phyloP scores from a whole-genome alignment of 805 yeast species.

The Yamadazyma sp. region DNA sequence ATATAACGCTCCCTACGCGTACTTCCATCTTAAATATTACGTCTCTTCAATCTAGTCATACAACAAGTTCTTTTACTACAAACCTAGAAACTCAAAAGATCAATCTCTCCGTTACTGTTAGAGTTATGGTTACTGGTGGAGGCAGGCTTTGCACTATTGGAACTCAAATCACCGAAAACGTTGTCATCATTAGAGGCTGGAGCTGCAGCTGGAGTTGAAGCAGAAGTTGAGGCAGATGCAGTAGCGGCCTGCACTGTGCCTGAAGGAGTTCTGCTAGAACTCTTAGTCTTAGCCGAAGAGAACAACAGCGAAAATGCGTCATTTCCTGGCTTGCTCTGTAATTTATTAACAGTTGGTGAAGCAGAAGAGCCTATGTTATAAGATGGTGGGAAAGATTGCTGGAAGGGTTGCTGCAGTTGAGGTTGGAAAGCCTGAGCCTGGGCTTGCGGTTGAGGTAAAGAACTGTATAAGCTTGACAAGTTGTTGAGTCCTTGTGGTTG shows the following conservation, averaged over 20 bases:
- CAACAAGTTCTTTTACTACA: neutral
- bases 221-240: neutral
- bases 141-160: conserved; percentile 16
- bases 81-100: conserved; percentile 44
- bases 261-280: conserved; percentile 20
- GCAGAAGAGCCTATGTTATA: conserved; percentile 14
- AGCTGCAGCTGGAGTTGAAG: conserved; percentile 1
- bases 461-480: conserved; percentile 23
- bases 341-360: conserved; percentile 40
- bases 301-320: conserved; percentile 77
- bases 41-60: too few relatives aligned
- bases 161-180: conserved; percentile 32
- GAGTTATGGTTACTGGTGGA: conserved; percentile 11
- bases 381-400: conserved; percentile 10
- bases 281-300: conserved; percentile 57
- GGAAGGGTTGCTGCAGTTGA: conserved; percentile 12
- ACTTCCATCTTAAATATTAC: too few relatives aligned
- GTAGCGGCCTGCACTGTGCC: conserved; percentile 17
- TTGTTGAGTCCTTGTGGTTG: conserved; percentile 23
- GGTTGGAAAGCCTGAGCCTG: conserved; percentile 17
- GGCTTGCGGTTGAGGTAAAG: conserved; percentile 16
- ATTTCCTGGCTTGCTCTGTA: conserved; percentile 41
- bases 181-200: conserved; percentile 21
- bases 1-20: too few relatives aligned
- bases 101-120: conserved; percentile 41